A percentile compares a stretch with the other conserved stretches of the same genome.
These are phyloP conservation scores for Corymbia maculata DNA, from an alignment of 345 rosid species.

Conservation along the genomic window DNA sequence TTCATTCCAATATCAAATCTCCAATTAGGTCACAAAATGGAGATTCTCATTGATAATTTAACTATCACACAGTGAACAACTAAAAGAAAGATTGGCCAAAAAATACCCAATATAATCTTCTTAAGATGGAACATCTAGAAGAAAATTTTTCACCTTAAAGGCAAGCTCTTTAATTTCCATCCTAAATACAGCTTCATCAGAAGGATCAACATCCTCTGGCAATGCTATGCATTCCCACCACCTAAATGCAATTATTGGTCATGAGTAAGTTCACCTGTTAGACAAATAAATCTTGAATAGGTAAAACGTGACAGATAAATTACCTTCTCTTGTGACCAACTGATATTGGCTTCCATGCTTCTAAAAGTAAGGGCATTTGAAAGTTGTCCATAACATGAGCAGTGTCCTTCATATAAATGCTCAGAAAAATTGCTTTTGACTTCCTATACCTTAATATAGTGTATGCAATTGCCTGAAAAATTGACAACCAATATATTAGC, in stretches of 20 bases:
- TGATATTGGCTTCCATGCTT: slow-evolving; percentile 93
- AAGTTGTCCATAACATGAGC: slow-evolving; percentile 5
- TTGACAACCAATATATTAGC: not conserved
- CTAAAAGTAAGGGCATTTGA: slow-evolving; percentile 50
- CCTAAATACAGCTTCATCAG: slow-evolving; percentile 65
- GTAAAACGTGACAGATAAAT: not conserved
- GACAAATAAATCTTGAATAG: not conserved
- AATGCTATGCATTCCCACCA: slow-evolving; percentile 93
- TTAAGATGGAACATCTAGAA: not conserved
- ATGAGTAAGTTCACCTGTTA: not conserved
- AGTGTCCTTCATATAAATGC: slow-evolving; percentile 10
- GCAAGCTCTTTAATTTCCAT: slow-evolving; percentile 76
- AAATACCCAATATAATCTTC: not conserved
- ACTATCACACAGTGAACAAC: not conserved
- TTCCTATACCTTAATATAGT: slow-evolving; percentile 66
- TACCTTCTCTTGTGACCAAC: slow-evolving; percentile 81
- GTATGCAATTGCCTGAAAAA: slow-evolving; percentile 62
- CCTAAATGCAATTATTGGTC: slow-evolving; percentile 20
- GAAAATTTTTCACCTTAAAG: slow-evolving; percentile 28
- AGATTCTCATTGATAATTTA: not conserved
- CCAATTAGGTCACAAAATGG: not conserved
- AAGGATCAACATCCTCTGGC: slow-evolving; percentile 73
- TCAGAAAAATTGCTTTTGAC: slow-evolving; percentile 29
- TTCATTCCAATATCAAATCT: not conserved
- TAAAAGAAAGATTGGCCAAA: not conserved